Conservation (phyloP, 106 monocot species). For the Phalaenopsis aphrodite region DNA sequence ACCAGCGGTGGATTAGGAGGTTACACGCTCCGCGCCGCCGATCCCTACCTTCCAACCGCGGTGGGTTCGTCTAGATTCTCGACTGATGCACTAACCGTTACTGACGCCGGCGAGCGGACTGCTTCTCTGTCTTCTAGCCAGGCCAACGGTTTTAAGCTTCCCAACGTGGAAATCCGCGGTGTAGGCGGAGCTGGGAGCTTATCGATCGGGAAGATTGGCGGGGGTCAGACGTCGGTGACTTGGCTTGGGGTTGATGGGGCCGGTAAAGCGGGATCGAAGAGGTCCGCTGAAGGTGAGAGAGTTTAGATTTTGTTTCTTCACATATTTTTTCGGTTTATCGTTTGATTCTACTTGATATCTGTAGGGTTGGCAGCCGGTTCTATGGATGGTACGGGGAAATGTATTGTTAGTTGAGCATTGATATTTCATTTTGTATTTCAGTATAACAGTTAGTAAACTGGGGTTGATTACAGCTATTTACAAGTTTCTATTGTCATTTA, state of each 20-base stretch:
- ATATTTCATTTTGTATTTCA: no score
- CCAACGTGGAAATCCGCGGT: conserved; percentile 1
- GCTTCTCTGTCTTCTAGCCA: conserved; percentile 10
- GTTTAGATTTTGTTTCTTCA: neutral
- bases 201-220: neutral
- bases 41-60: conserved; percentile 10
- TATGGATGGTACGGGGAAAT: neutral
- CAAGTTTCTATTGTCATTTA: neutral
- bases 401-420: neutral
- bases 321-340: neutral
- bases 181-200: neutral
- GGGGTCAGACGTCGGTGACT: neutral
- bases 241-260: conserved; percentile 10
- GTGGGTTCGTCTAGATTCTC: conserved; percentile 7
- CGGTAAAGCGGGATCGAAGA: conserved; percentile 10
- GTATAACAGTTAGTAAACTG: no score
- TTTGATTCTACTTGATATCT: neutral
- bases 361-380: neutral
- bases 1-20: neutral
- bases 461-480: no score
- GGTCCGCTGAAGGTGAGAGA: conserved; percentile 21
- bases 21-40: conserved; percentile 2
- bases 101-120: conserved; percentile 7
- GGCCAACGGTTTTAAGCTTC: conserved; percentile 3
- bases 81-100: neutral